Evolutionary conservation across 345 rosid genomes (phyloP).

Genomic region (Boechera stricta): DNA sequence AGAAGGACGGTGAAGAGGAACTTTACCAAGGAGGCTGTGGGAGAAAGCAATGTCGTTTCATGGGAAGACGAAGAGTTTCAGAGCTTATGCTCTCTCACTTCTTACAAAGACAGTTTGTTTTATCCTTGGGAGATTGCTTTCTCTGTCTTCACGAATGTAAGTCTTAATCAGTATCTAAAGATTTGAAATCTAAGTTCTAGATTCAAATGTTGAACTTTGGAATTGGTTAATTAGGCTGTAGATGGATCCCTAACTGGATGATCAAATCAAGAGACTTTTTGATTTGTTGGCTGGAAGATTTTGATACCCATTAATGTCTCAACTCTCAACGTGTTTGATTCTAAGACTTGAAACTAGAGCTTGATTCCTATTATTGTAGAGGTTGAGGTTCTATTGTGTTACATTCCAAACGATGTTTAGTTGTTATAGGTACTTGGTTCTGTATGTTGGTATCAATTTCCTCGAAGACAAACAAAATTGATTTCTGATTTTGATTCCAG

Average conservation of each 20-base stretch:
- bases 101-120: conserved; percentile 73
- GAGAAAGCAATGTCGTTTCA: conserved; percentile 54
- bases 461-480: background rate
- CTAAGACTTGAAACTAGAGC: background rate
- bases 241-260: background rate
- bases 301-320: conserved; percentile 9
- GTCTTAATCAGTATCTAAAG: conserved; percentile 30
- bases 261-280: conserved; percentile 18
- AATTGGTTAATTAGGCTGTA: background rate
- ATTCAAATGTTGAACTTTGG: background rate
- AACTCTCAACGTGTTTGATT: conserved; percentile 15
- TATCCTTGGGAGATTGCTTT: conserved; percentile 96
- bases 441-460: conserved; percentile 33
- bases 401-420: background rate
- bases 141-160: conserved; percentile 77
- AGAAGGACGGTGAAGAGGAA: conserved; percentile 84
- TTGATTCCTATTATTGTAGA: background rate
- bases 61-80: conserved; percentile 95
- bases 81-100: conserved; percentile 68
- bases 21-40: conserved; percentile 70
- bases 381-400: conserved; percentile 12
- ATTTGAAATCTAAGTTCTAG: background rate
- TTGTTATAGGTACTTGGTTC: conserved; percentile 10
- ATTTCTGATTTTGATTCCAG: conserved; percentile 47
- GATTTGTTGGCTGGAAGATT: background rate